Conservation (phyloP, 306 rosid species). For the Sicyos baderoa region DNA sequence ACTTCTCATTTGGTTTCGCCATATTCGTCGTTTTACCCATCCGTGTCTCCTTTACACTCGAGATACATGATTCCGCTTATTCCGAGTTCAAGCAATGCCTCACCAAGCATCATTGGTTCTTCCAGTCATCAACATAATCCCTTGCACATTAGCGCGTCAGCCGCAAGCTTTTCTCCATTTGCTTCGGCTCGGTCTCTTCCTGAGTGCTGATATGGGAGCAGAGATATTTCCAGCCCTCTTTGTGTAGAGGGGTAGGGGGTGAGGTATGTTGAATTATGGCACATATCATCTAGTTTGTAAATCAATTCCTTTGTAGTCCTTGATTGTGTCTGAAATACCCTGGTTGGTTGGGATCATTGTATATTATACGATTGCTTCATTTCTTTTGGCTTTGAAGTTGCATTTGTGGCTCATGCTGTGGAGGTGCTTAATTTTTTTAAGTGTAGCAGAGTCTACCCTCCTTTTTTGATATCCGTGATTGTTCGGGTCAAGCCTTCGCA, state of each 20-base stretch:
- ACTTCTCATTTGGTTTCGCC: conserved; percentile 65
- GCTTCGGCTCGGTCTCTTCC: conserved; percentile 81
- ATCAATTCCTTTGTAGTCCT: conserved; percentile 2
- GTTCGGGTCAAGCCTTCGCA: too few species aligned
- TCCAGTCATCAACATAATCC: conserved; percentile 73
- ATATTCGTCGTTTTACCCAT: conserved; percentile 64
- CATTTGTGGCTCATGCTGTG: too few species aligned
- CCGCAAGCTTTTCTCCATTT: conserved; percentile 83
- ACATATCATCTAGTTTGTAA: conserved; percentile 9
- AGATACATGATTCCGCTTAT: conserved; percentile 59
- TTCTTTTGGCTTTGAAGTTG: background rate
- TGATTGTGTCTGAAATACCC: background rate
- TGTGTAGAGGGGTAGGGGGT: background rate
- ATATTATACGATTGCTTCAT: conserved; percentile 16
- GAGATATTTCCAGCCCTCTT: background rate
- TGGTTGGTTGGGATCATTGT: conserved; percentile 2
- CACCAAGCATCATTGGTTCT: conserved; percentile 54
- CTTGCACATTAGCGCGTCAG: conserved; percentile 70
- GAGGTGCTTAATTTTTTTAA: background rate
- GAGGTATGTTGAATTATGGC: conserved; percentile 4
- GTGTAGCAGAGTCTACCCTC: background rate
- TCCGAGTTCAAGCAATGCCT: conserved; percentile 71
- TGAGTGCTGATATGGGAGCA: conserved; percentile 47
- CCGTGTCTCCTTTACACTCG: conserved; percentile 62
- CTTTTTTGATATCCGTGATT: too few species aligned